phyloP scores from a whole-genome alignment of 495 filamentous ascomycete species.

The Penicillium psychrofluorescens region DNA sequence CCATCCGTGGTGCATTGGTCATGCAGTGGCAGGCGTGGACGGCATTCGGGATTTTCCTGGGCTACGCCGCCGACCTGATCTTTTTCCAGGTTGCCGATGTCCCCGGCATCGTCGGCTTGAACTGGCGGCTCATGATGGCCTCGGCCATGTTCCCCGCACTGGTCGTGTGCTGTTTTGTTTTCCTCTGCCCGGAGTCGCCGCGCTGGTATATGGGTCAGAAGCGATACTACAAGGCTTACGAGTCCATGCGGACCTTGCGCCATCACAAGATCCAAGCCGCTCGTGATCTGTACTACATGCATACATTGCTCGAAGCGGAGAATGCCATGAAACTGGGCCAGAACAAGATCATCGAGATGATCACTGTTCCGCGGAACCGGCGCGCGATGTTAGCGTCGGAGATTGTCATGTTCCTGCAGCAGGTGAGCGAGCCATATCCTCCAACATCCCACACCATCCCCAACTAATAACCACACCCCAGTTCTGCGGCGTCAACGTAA shows the following conservation, averaged over 20 bases:
- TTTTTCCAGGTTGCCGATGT: conserved; percentile 57
- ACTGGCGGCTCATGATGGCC: conserved; percentile 81
- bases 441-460: neutral
- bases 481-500: conserved; percentile 56
- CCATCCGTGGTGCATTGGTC: conserved; percentile 67
- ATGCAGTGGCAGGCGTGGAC: conserved; percentile 90
- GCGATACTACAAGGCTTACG: conserved; percentile 57
- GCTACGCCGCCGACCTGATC: conserved; percentile 63
- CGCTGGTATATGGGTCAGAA: conserved; percentile 74
- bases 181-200: conserved; percentile 66
- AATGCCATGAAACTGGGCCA: conserved; percentile 50
- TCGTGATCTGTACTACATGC: conserved; percentile 76
- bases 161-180: conserved; percentile 62
- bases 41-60: conserved; percentile 76
- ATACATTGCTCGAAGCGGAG: conserved; percentile 64
- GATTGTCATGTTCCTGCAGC: conserved; percentile 85
- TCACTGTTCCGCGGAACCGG: conserved; percentile 71
- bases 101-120: conserved; percentile 53
- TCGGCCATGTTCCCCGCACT: conserved; percentile 70
- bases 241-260: conserved; percentile 58
- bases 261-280: conserved; percentile 69
- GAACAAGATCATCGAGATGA: conserved; percentile 59
- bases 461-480: conserved; percentile 2
- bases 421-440: conserved; percentile 37
- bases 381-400: conserved; percentile 66